phyloP scores from a whole-genome alignment of 2,329 filamentous ascomycete genomes.

The Ceratocystis cubensis region DNA sequence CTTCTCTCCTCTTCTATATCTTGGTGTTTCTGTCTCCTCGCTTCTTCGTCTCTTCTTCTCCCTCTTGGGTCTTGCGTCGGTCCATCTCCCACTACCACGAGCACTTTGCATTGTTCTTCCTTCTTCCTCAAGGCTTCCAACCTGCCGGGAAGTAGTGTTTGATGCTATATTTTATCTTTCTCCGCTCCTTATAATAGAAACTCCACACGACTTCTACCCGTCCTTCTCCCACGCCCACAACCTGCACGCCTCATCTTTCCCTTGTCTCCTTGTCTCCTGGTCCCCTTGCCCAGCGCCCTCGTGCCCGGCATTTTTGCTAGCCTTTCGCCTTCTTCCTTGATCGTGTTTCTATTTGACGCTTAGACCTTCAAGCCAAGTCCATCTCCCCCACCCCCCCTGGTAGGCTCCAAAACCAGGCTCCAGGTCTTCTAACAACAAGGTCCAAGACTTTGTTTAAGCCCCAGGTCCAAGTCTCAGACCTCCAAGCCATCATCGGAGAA shows the following conservation, averaged over 20 bases:
- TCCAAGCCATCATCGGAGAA: neutral
- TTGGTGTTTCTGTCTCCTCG: neutral
- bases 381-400: neutral
- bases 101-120: neutral
- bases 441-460: conserved; percentile 5
- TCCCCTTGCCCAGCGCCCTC: neutral
- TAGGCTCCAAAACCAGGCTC: neutral
- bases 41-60: neutral
- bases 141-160: neutral
- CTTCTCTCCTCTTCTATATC: neutral
- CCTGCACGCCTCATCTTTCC: neutral
- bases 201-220: neutral
- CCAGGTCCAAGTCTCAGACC: neutral
- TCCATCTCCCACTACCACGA: neutral
- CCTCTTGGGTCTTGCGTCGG: too few relatives aligned
- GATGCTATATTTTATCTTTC: neutral
- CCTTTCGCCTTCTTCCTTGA: neutral
- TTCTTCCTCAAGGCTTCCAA: neutral
- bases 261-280: neutral
- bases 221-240: neutral
- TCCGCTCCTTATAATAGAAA: neutral
- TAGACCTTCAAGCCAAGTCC: too few relatives aligned
- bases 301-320: neutral
- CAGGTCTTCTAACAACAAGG: neutral
- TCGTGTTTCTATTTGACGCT: neutral